These are phyloP conservation scores for Prunus salicina DNA, from an alignment of 306 rosid genomes.

Conservation along the genomic window DNA sequence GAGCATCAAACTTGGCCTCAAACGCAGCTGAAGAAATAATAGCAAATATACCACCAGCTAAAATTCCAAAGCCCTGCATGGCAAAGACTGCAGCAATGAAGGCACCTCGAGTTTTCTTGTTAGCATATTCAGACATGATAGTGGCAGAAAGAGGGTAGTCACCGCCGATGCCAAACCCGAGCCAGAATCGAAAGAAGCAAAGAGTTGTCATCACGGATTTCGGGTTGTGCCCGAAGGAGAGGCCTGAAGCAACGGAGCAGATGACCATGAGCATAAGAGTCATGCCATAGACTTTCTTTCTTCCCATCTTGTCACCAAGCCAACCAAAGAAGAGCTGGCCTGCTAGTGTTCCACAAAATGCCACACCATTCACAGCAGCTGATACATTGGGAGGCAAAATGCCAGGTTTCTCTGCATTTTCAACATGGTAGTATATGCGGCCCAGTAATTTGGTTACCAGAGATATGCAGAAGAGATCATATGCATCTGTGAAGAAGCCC, in stretches of 20 bases:
- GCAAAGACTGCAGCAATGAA: slow-evolving; percentile 82
- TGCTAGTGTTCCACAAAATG: slow-evolving; percentile 58
- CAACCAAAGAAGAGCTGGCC: slow-evolving; percentile 89
- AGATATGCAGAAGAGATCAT: slow-evolving; percentile 69
- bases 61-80: slow-evolving; percentile 82
- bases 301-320: slow-evolving; percentile 75
- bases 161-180: slow-evolving; percentile 79
- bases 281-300: slow-evolving; percentile 69
- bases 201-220: slow-evolving; percentile 63
- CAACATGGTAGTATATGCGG: slow-evolving; percentile 66
- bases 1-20: slow-evolving; percentile 38
- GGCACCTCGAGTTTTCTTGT: slow-evolving; percentile 75
- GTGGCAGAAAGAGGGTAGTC: slow-evolving; percentile 83
- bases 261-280: slow-evolving; percentile 68
- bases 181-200: slow-evolving; percentile 79
- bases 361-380: slow-evolving; percentile 72
- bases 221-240: slow-evolving; percentile 54
- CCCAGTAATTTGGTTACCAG: slow-evolving; percentile 77
- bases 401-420: slow-evolving; percentile 53
- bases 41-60: slow-evolving; percentile 64
- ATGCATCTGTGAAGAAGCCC: slow-evolving; percentile 90
- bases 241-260: slow-evolving; percentile 65
- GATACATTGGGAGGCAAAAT: slow-evolving; percentile 65
- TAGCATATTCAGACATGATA: slow-evolving; percentile 78
- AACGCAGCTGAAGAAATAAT: slow-evolving; percentile 39